Evolutionary conservation across 1,139 yeast genomes (phyloP).

Genomic region (Lodderomyces orthopsilosis): DNA sequence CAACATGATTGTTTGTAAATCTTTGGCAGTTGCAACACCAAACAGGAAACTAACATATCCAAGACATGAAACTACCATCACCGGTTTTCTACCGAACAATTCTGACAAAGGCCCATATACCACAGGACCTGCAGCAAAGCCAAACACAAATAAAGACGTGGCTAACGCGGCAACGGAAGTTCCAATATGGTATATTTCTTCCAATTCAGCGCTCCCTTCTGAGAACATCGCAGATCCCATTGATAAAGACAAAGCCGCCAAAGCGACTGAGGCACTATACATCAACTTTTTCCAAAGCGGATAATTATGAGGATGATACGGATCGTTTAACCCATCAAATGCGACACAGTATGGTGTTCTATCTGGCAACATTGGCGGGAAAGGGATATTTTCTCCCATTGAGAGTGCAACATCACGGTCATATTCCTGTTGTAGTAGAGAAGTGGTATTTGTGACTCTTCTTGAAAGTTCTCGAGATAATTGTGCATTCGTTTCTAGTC

Average conservation of each 20-base stretch:
- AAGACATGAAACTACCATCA: slow-evolving; percentile 29
- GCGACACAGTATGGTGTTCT: slow-evolving; percentile 33
- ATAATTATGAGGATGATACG: slow-evolving; percentile 50
- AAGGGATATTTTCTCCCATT: slow-evolving; percentile 38
- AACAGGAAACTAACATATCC: slow-evolving; percentile 36
- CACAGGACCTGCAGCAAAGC: slow-evolving; percentile 45
- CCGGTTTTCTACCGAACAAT: slow-evolving; percentile 35
- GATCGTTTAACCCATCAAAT: slow-evolving; percentile 52
- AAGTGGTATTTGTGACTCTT: slow-evolving; percentile 32
- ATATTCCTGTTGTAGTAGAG: slow-evolving; percentile 16
- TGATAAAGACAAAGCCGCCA: slow-evolving; percentile 41
- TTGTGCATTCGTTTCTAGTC: slow-evolving; percentile 26
- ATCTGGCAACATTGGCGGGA: slow-evolving; percentile 36
- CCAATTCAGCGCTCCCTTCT: slow-evolving; percentile 23
- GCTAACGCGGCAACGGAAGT: slow-evolving; percentile 33
- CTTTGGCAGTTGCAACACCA: slow-evolving; percentile 39
- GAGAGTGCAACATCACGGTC: slow-evolving; percentile 28
- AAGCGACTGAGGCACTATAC: slow-evolving; percentile 26
- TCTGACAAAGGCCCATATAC: slow-evolving; percentile 44
- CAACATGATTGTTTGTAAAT: slow-evolving; percentile 39
- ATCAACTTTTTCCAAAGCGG: slow-evolving; percentile 27
- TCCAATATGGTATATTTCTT: slow-evolving; percentile 32
- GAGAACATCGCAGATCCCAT: slow-evolving; percentile 47
- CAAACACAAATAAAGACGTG: slow-evolving; percentile 40
- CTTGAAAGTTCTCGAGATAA: slow-evolving; percentile 28